A percentile compares a stretch with the other conserved stretches of the same genome.
These are phyloP conservation scores for Draba incana DNA, from an alignment of 345 rosid species.

Conservation along the genomic window DNA sequence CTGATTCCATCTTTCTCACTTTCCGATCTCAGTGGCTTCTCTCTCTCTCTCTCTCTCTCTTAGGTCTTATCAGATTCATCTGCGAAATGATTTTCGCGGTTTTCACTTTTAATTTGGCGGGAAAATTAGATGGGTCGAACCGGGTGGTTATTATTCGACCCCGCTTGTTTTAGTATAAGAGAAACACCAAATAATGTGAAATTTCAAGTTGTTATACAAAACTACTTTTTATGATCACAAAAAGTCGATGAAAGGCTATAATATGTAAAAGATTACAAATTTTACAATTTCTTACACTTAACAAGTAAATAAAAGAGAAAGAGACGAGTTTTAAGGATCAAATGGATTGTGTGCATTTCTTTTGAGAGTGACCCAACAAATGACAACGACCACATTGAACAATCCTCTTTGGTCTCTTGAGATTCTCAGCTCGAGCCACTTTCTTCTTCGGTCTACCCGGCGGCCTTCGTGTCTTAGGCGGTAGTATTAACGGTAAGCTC, in stretches of 20 bases:
- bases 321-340: slow-evolving; percentile 38
- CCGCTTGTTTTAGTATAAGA: neutral
- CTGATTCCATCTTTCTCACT: slow-evolving; percentile 55
- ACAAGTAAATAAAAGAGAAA: no score
- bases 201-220: no score
- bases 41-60: slow-evolving; percentile 5
- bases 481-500: slow-evolving; percentile 65
- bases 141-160: slow-evolving; percentile 6
- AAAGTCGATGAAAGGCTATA: no score
- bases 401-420: slow-evolving; percentile 91
- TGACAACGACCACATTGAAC: slow-evolving; percentile 99
- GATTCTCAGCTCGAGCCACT: slow-evolving; percentile 86
- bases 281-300: no score
- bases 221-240: no score
- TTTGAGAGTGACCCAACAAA: slow-evolving; percentile 98
- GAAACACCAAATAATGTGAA: neutral
- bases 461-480: slow-evolving; percentile 94
- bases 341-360: slow-evolving; percentile 89
- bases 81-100: slow-evolving; percentile 29
- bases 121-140: slow-evolving; percentile 23
- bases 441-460: slow-evolving; percentile 99
- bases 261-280: no score
- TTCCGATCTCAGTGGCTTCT: neutral
- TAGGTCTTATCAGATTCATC: slow-evolving; percentile 33
- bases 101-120: slow-evolving; percentile 27